A percentile compares a stretch with the other conserved stretches of the same genome.
phyloP scores from a whole-genome alignment of 2,329 filamentous ascomycete species.

The Metarhizium album region DNA sequence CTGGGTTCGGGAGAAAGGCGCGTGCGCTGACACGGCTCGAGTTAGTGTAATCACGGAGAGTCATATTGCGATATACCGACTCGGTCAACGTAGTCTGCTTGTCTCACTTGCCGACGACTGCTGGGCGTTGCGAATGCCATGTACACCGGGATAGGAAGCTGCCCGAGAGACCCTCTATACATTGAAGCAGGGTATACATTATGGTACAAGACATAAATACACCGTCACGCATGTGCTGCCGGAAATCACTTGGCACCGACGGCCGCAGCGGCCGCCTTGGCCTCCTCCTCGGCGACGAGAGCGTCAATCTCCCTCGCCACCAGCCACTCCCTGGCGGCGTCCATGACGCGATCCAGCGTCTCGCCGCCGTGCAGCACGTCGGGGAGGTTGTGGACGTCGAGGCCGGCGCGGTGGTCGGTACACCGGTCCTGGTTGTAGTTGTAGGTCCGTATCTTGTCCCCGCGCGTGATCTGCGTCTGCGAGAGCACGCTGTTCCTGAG shows the following conservation, averaged over 20 bases:
- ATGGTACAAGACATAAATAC: not conserved
- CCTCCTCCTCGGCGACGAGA: conserved; percentile 53
- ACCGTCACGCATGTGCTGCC: conserved; percentile 4
- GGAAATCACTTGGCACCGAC: not conserved
- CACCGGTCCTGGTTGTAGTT: conserved; percentile 68
- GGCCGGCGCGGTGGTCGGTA: conserved; percentile 75
- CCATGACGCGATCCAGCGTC: conserved; percentile 63
- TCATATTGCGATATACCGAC: too few relatives aligned
- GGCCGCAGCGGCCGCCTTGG: conserved; percentile 16
- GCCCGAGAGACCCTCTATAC: too few relatives aligned
- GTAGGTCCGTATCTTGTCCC: conserved; percentile 91
- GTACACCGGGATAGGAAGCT: too few relatives aligned
- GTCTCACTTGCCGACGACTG: too few relatives aligned
- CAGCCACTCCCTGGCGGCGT: conserved; percentile 68
- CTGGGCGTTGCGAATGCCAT: too few relatives aligned
- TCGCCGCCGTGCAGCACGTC: conserved; percentile 67
- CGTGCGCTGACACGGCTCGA: too few relatives aligned
- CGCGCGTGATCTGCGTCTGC: conserved; percentile 71
- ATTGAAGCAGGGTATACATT: not conserved
- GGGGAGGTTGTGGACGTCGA: conserved; percentile 70
- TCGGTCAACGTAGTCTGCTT: too few relatives aligned
- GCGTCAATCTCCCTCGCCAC: conserved; percentile 62
- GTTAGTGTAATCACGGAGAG: too few relatives aligned
- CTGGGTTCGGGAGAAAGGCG: too few relatives aligned
- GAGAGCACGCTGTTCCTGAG: conserved; percentile 71